Evolutionary conservation across 495 filamentous ascomycete genomes (phyloP), one percentile per base, ranked within the genome.

Genomic region (Penicillium robsamsonii): DNA sequence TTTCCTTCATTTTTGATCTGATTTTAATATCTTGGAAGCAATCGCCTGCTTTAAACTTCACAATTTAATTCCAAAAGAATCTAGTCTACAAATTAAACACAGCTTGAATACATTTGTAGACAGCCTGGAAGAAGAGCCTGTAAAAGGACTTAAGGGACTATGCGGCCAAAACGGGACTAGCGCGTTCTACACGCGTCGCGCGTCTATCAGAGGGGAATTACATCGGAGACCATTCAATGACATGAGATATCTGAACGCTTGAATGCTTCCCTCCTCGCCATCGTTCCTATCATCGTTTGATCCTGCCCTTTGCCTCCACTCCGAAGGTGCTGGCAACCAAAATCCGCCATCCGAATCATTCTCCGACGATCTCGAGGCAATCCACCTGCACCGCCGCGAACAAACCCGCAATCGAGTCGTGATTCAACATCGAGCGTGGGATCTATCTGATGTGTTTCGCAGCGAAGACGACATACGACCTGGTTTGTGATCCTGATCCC

Each of bases 371-470:
- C 53, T 89, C 47, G 82, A 85, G 61, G 84, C 82, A 18, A 70
- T 87, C 25, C 65, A 84, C 50, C 58, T 75, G 4, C 63, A 78
- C 38, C 67, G 75, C n/a, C 64, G 70, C 43, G 83, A 88, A 57
- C 76, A 71, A 44, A 75, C 75, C 25, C 72, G 69, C 48, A 81
- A 85, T 58, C 82, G 74, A 51, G 75, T 85, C 30, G 84, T 88
- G 12, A 87, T 89, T 42, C 85, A 85, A 60, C 81, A 88, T 62
- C 75, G 86, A 29, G 70, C 77, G 37, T 86, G 82, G 79, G 73
- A 80, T 51, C 61, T 79, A 15, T 73, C 71, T 18, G 84, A 87
- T 56, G 75, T 79, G 9, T 89, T 88, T 67, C 75, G 80, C 50
- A 88, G 83, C 56, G 84, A 87, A 60, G 83, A 84, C 55, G 79